Evolutionary conservation across 208 protist species (phyloP), one percentile per base, ranked within the genome.

Genomic region (Trypanosoma theileri): DNA sequence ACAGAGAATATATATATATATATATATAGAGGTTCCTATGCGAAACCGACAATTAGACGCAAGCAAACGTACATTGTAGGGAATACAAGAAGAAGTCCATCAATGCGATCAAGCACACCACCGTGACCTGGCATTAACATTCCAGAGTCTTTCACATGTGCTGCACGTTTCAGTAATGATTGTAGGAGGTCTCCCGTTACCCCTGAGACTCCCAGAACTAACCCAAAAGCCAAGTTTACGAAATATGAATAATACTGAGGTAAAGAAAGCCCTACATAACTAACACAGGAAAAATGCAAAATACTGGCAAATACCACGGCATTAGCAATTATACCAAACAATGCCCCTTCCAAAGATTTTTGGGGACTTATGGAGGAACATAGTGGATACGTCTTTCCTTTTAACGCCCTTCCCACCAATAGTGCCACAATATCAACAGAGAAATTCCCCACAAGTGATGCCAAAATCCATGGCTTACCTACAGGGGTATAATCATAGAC

Each of bases 51-150:
- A 10, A 90, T 66, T 40, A 72, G 52, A 44, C 59, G 64, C 48
- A 90, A 48, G 12, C 76, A 67, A 60, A 76, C 81, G 70, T 91
- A 92, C 72, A 92, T 84, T 22, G 91, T 71, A 4, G 85, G 86
- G 66, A 93, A 91, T 7, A 81, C 80, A 21, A 96, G 52, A 13
- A 97, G 77, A 61, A 93, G 72, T 24, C 91, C 91, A 59, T 96
- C 91, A 45, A 97, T 80, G 62, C 91, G 80, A 64, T 97, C 91
- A n/a, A 97, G 80, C 46, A 96, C 81, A 40, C 91, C 93, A 56
- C 93, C 91, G 65, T 97, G 91, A 4, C 90, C 93, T 31, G 90
- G 91, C 19, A 97, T 82, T 50, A 93, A 84, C 40, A 81, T 71
- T 8, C 91, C 91, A 8, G 86, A 73, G 55, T 97, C 93, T 72